These are phyloP conservation scores for Fusarium setosum DNA, from an alignment of 2,329 filamentous ascomycete species.

Conservation along the genomic window DNA sequence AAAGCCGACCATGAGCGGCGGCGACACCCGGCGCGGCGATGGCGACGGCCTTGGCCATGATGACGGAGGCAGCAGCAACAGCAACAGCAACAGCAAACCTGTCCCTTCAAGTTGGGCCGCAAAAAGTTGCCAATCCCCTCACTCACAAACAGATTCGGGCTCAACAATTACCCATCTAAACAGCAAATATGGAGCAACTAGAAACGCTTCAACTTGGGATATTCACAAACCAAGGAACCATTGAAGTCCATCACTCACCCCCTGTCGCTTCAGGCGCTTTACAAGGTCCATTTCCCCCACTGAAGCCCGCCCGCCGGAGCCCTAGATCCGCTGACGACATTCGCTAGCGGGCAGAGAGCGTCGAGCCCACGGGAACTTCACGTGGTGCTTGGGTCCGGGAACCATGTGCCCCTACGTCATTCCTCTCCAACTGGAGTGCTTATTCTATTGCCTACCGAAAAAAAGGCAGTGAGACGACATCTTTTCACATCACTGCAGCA, in stretches of 20 bases:
- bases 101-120: not conserved
- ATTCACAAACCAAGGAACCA: too few relatives aligned
- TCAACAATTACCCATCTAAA: not conserved
- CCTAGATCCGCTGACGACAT: slow-evolving; percentile 36
- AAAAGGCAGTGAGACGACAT: too few relatives aligned
- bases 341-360: slow-evolving; percentile 11
- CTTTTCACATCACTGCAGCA: too few relatives aligned
- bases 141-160: not conserved
- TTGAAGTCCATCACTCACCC: not conserved
- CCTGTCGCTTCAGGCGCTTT: slow-evolving; percentile 24
- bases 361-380: slow-evolving; percentile 12
- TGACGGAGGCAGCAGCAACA: too few relatives aligned
- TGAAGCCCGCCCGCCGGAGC: slow-evolving; percentile 18
- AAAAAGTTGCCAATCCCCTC: not conserved
- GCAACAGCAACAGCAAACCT: not conserved
- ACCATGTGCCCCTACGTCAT: slow-evolving; percentile 25
- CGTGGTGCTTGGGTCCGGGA: slow-evolving; percentile 14
- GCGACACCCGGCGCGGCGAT: not conserved
- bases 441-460: too few relatives aligned
- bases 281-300: slow-evolving; percentile 5
- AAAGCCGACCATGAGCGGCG: not conserved
- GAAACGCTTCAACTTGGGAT: not conserved
- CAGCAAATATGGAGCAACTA: not conserved
- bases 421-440: not conserved
- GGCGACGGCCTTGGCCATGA: too few relatives aligned